A percentile compares a stretch with the other conserved stretches of the same genome.
Evolutionary conservation across 2,329 filamentous ascomycete genomes (phyloP).

Genomic region (Epichloe sibirici): DNA sequence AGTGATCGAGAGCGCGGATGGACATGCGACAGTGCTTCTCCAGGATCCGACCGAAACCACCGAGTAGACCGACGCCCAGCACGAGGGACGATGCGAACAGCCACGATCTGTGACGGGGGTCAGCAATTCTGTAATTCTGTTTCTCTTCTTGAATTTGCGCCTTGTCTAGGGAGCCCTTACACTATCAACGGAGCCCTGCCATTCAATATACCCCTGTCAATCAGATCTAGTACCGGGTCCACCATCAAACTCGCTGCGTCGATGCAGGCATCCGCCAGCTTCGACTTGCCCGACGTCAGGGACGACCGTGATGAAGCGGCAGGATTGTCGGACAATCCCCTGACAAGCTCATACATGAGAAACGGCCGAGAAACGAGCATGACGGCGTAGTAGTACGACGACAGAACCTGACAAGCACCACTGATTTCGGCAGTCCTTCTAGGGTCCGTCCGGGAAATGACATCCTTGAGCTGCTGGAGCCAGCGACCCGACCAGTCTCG

Average conservation of each 20-base stretch:
- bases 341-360: conserved; percentile 41
- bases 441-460: no score
- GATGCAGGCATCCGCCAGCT: conserved; percentile 6
- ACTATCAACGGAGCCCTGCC: no score
- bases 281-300: conserved; percentile 31
- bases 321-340: conserved; percentile 4
- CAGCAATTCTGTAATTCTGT: no score
- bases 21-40: conserved; percentile 37
- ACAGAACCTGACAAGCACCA: no score
- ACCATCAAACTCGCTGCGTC: no score
- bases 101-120: conserved; percentile 38
- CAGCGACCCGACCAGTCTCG: no score
- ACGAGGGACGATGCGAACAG: conserved; percentile 41
- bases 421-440: no score
- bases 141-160: no score
- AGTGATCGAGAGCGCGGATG: conserved; percentile 35
- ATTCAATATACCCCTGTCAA: no score
- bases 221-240: no score
- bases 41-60: conserved; percentile 19
- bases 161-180: no score
- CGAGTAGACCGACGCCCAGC: conserved; percentile 37
- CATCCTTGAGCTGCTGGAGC: no score
- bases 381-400: conserved; percentile 45
- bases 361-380: conserved; percentile 44
- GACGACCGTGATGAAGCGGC: conserved; percentile 7